Percentiles rank a stretch among this genome's conserved stretches.
These are phyloP conservation scores for Stellera chamaejasme DNA, from an alignment of 345 rosid genomes.

Conservation along the genomic window DNA sequence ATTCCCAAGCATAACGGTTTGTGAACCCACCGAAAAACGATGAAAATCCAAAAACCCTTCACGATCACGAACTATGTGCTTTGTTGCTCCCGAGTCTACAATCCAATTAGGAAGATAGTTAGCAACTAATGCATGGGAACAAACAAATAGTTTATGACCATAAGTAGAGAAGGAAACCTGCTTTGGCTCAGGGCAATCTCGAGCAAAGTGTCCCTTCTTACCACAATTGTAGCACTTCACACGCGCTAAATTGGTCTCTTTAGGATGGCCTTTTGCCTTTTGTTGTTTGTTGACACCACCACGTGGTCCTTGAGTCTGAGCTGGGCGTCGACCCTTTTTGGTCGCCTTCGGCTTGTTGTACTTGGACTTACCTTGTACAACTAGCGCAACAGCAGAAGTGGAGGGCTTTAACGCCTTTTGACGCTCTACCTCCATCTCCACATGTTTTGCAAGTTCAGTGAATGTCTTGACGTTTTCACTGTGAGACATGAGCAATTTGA, in stretches of 20 bases:
- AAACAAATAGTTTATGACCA: not conserved
- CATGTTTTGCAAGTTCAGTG: too few relatives aligned
- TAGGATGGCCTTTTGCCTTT: too few relatives aligned
- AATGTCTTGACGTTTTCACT: not conserved
- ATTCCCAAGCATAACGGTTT: not conserved
- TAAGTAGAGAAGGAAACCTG: not conserved
- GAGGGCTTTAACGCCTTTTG: too few relatives aligned
- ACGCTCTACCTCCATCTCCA: too few relatives aligned
- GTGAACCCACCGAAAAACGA: not conserved
- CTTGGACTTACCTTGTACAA: too few relatives aligned
- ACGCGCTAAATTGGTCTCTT: too few relatives aligned
- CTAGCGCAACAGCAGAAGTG: too few relatives aligned
- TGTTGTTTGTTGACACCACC: too few relatives aligned
- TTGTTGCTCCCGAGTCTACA: not conserved
- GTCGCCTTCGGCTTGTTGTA: too few relatives aligned
- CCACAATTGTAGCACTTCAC: slow-evolving; percentile 1
- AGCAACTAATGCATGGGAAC: not conserved
- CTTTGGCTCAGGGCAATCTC: not conserved
- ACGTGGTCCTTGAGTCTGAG: too few relatives aligned
- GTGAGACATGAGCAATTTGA: not conserved
- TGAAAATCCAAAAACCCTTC: not conserved
- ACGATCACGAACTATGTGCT: not conserved
- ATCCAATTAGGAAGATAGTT: not conserved
- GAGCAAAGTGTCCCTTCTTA: not conserved
- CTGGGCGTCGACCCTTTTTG: too few relatives aligned